A percentile compares a stretch with the other conserved stretches of the same genome.
phyloP scores from a whole-genome alignment of 75 land plant genomes.

The Picea sitchensis region DNA sequence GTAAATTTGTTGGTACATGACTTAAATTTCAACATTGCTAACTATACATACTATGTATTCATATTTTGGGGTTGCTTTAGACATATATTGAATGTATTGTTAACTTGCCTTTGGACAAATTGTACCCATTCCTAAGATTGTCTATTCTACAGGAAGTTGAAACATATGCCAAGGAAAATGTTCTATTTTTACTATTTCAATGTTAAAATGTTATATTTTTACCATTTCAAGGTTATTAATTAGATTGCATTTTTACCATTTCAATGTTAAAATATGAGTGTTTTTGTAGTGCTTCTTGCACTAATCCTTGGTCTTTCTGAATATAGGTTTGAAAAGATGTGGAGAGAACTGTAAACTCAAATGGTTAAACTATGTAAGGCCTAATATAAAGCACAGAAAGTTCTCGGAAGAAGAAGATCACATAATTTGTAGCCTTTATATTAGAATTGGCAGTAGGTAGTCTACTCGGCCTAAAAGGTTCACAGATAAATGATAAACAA shows the following conservation, averaged over 20 bases:
- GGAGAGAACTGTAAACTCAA: slow-evolving; percentile 75
- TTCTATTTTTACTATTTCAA: slow-evolving; percentile 30
- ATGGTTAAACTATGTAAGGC: slow-evolving; percentile 78
- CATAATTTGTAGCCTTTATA: slow-evolving; percentile 58
- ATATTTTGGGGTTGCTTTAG: too few relatives aligned
- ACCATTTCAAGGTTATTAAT: too few relatives aligned
- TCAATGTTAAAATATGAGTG: neutral
- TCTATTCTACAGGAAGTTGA: slow-evolving; percentile 51
- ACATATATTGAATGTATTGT: too few relatives aligned
- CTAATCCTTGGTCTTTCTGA: neutral
- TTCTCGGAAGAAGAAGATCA: slow-evolving; percentile 66
- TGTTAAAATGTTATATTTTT: too few relatives aligned
- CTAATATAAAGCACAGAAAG: slow-evolving; percentile 66
- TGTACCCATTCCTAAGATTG: too few relatives aligned
- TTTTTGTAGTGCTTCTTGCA: neutral
- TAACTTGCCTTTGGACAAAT: too few relatives aligned
- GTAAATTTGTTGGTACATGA: too few relatives aligned
- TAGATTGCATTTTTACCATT: too few relatives aligned
- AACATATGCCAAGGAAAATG: slow-evolving; percentile 67
- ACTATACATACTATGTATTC: too few relatives aligned
- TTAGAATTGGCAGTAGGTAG: slow-evolving; percentile 68
- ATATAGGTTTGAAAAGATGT: slow-evolving; percentile 59
- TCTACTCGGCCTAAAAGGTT: neutral
- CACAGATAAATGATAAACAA: neutral
- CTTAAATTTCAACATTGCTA: too few relatives aligned